Evolutionary conservation across 768 basidiomycete genomes (phyloP).

Genomic region (Russula griseocarnosa): DNA sequence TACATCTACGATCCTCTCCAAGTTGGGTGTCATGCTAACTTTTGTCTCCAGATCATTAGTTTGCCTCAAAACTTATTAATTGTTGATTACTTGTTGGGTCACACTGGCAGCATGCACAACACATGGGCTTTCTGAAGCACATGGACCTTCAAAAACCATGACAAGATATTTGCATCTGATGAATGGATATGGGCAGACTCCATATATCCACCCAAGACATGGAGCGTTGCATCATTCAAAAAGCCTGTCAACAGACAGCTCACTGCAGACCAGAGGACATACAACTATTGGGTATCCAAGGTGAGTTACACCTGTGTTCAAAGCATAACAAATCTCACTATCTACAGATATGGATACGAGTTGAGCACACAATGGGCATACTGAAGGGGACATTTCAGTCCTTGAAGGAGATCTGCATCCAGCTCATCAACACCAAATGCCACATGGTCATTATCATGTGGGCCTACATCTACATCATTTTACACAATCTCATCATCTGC

Average conservation of each 20-base stretch:
- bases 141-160: background rate
- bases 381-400: background rate
- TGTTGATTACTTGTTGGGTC: no score
- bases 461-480: background rate
- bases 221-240: background rate
- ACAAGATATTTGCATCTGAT: background rate
- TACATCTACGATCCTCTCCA: background rate
- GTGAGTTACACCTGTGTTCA: background rate
- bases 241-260: background rate
- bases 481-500: background rate
- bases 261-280: background rate
- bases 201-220: background rate
- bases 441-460: background rate
- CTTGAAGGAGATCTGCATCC: background rate
- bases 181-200: background rate
- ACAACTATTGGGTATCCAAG: background rate
- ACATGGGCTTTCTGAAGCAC: background rate
- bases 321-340: no score
- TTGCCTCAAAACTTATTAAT: no score
- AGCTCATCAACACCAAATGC: background rate
- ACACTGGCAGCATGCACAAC: background rate
- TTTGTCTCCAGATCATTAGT: background rate
- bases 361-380: background rate
- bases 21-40: no score
- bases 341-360: background rate